Conservation (phyloP, 257 asterid species). For the Echium plantagineum region DNA sequence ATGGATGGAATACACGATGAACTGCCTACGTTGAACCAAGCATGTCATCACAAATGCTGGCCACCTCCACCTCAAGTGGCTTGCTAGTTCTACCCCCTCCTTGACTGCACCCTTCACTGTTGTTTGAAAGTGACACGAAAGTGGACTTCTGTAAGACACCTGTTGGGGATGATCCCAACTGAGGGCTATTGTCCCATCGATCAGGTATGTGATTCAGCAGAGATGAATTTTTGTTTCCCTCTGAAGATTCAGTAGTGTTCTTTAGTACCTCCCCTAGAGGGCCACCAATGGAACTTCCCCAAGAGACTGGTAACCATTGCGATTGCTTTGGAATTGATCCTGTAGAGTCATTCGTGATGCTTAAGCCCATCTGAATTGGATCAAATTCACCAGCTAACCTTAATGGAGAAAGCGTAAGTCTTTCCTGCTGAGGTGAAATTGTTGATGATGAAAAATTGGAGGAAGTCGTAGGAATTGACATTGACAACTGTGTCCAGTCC, state of each 20-base stretch:
- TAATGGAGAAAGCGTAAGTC: constrained; percentile 37
- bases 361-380: constrained; percentile 53
- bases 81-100: constrained; percentile 29
- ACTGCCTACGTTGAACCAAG: constrained; percentile 30
- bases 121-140: constrained; percentile 56
- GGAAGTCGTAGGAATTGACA: constrained; percentile 62
- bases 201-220: constrained; percentile 21
- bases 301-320: constrained; percentile 48
- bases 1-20: constrained; percentile 41
- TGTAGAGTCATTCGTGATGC: constrained; percentile 18
- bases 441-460: constrained; percentile 51
- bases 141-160: constrained; percentile 64
- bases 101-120: constrained; percentile 66
- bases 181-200: constrained; percentile 29
- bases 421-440: constrained; percentile 38
- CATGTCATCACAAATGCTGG: constrained; percentile 26
- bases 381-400: constrained; percentile 45
- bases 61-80: constrained; percentile 25
- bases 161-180: constrained; percentile 57
- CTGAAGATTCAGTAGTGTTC: constrained; percentile 19
- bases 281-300: constrained; percentile 76
- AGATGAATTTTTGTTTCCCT: constrained; percentile 15
- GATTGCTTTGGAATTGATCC: constrained; percentile 32
- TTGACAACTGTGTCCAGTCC: constrained; percentile 87
- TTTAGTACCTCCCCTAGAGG: constrained; percentile 82